phyloP scores from a whole-genome alignment of 2,329 filamentous ascomycete genomes.

The Lecanicillium sp. region DNA sequence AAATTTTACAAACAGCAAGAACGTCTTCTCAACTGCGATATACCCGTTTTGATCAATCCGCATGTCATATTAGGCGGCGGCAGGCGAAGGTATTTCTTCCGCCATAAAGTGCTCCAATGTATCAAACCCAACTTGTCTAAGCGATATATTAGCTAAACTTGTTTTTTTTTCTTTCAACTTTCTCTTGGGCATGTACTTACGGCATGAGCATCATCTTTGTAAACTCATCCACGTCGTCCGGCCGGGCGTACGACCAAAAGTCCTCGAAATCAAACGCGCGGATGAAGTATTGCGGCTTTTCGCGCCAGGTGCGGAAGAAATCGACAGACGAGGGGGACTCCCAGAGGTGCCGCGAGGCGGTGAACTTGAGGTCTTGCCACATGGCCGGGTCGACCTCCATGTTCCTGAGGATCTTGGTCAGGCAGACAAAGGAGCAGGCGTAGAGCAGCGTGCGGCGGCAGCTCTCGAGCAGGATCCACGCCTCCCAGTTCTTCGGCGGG shows the following conservation, averaged over 20 bases:
- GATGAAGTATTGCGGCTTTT: conserved; percentile 33
- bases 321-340: conserved; percentile 33
- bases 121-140: conserved; percentile 31
- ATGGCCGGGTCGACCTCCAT: conserved; percentile 14
- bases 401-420: conserved; percentile 30
- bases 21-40: background rate
- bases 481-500: conserved; percentile 38
- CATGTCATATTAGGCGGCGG: background rate
- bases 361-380: conserved; percentile 22
- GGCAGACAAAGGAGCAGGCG: conserved; percentile 26
- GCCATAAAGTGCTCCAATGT: conserved; percentile 32
- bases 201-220: conserved; percentile 31
- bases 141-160: too few species aligned
- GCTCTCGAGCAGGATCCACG: conserved; percentile 39
- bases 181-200: conserved; percentile 23
- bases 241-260: conserved; percentile 30
- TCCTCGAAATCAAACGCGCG: conserved; percentile 30
- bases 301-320: conserved; percentile 40
- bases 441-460: conserved; percentile 33
- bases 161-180: background rate
- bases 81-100: conserved; percentile 21
- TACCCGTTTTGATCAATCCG: background rate
- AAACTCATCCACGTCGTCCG: conserved; percentile 35
- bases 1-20: too few species aligned
- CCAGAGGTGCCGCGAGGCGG: conserved; percentile 38